Evolutionary conservation across 2,329 filamentous ascomycete genomes (phyloP).

Genomic region (Claviceps fusiformis): DNA sequence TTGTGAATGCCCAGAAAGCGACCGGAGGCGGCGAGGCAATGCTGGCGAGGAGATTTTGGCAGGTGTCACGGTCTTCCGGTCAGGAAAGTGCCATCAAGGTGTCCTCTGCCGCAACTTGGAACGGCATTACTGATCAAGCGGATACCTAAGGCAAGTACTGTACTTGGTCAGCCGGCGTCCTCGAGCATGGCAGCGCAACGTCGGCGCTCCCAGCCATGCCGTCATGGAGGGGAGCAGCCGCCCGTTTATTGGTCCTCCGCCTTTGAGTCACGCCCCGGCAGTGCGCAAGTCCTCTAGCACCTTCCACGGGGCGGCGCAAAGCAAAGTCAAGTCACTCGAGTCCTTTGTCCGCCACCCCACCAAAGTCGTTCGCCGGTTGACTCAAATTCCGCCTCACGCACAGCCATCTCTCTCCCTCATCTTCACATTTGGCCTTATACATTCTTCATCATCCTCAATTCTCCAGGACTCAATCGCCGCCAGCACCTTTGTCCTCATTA

Average conservation of each 20-base stretch:
- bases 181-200: background rate
- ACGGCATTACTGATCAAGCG: background rate
- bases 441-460: slow-evolving; percentile 5
- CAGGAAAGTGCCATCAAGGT: background rate
- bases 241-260: background rate
- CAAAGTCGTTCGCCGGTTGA: slow-evolving; percentile 21
- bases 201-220: background rate
- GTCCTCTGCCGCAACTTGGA: background rate
- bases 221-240: background rate
- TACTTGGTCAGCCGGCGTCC: background rate
- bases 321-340: background rate
- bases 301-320: slow-evolving; percentile 1
- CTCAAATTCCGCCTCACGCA: slow-evolving; percentile 20
- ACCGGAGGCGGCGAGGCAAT: background rate
- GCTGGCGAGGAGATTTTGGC: background rate
- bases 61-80: background rate
- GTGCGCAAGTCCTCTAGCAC: slow-evolving; percentile 5
- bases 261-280: background rate
- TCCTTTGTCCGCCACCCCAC: background rate
- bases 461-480: background rate
- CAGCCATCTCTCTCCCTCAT: slow-evolving; percentile 5
- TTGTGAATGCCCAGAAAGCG: background rate
- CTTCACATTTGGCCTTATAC: slow-evolving; percentile 16
- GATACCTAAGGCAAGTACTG: background rate
- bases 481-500: background rate